Conservation (phyloP, 1,139 yeast species). For the Yamadazyma sp. region DNA sequence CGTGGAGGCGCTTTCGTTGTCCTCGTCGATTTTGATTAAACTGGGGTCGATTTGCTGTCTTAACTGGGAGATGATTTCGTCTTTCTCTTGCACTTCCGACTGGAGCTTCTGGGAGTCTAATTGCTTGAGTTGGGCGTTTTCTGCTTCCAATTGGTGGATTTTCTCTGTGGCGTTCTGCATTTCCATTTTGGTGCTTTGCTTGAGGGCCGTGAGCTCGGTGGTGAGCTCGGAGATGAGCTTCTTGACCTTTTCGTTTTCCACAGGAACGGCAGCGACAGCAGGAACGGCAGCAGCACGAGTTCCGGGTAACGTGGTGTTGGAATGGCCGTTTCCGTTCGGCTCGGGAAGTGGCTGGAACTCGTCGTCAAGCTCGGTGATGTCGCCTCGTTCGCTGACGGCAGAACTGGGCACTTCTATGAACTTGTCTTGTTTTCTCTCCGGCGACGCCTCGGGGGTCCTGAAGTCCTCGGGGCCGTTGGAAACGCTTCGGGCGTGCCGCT, state of each 20-base stretch:
- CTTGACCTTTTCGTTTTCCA: constrained; percentile 30
- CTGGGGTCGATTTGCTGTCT: constrained; percentile 34
- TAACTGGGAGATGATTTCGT: constrained; percentile 35
- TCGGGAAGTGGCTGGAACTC: constrained; percentile 4
- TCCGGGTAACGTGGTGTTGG: no score
- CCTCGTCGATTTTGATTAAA: constrained; percentile 26
- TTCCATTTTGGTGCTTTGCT: constrained; percentile 46
- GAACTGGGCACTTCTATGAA: constrained; percentile 33
- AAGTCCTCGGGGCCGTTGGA: constrained; percentile 46
- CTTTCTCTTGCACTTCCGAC: constrained; percentile 32
- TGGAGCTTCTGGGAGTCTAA: constrained; percentile 20
- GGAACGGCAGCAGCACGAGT: constrained; percentile 13
- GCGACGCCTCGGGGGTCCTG: constrained; percentile 42
- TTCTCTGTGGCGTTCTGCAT: constrained; percentile 55
- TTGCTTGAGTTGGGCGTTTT: constrained; percentile 31
- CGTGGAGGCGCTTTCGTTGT: constrained; percentile 18
- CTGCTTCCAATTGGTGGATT: constrained; percentile 47
- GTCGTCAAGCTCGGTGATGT: constrained; percentile 18
- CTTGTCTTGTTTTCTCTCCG: constrained; percentile 27
- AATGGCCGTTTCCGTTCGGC: constrained; percentile 1
- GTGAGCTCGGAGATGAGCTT: constrained; percentile 43
- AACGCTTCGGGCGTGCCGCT: constrained; percentile 39
- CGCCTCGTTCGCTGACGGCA: constrained; percentile 24
- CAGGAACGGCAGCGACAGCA: background rate
- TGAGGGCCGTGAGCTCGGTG: constrained; percentile 46